Evolutionary conservation across 1,284 basidiomycete genomes (phyloP).

Genomic region (Cutaneotrichosporon daszewskae): DNA sequence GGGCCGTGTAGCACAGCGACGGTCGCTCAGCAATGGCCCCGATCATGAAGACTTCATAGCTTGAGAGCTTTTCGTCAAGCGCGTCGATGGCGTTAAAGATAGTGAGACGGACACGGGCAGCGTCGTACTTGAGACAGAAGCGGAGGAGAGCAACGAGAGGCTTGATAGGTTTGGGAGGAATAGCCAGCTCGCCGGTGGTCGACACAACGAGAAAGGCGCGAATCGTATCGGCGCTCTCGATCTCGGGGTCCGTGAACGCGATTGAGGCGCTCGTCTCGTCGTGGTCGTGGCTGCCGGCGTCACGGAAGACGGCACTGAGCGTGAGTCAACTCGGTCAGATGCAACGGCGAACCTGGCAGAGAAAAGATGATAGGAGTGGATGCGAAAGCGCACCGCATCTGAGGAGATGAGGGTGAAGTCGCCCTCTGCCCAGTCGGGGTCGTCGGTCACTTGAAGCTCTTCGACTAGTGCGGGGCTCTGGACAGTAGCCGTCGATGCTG

Average conservation of each 20-base stretch:
- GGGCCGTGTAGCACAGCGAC: background rate
- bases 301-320: constrained; percentile 1
- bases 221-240: background rate
- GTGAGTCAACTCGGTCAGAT: background rate
- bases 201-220: constrained; percentile 1
- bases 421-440: constrained; percentile 1
- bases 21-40: background rate
- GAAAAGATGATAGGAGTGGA: background rate
- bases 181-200: background rate
- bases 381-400: constrained; percentile 2
- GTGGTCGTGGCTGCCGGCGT: background rate
- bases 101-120: background rate
- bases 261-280: background rate
- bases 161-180: background rate
- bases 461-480: too few species aligned
- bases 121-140: constrained; percentile 4
- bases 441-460: background rate
- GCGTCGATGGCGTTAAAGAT: background rate
- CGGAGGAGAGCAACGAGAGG: background rate
- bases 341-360: constrained; percentile 3
- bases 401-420: constrained; percentile 9
- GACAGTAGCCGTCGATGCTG: too few species aligned
- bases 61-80: background rate
- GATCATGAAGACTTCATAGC: background rate
- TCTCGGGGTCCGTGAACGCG: constrained; percentile 1